Percentiles rank a stretch among this genome's conserved stretches.
phyloP scores from a whole-genome alignment of 148 eudicot species.

The Agrostemma githago region DNA sequence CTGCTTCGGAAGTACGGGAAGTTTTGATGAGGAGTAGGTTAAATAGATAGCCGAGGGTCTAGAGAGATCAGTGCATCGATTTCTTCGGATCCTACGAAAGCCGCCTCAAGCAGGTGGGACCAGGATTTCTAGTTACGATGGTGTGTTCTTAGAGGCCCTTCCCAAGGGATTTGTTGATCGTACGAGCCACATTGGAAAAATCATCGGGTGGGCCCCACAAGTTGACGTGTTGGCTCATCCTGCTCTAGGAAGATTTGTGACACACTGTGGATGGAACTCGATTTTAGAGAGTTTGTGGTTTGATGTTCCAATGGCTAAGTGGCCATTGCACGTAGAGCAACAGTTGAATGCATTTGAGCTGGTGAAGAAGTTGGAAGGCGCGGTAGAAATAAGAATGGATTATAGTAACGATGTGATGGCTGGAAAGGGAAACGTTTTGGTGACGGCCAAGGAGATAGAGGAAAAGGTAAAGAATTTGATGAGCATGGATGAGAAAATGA shows the following conservation, averaged over 20 bases:
- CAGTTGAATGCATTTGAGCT: conserved; percentile 1
- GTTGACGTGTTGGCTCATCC: background rate
- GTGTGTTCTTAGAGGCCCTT: conserved; percentile 14
- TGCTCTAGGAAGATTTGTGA: conserved; percentile 2
- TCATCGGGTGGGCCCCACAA: conserved; percentile 15
- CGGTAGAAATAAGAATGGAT: conserved; percentile 3
- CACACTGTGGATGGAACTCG: conserved; percentile 14
- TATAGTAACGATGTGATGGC: background rate
- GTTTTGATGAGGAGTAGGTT: conserved; percentile 33
- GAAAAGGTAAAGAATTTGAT: background rate
- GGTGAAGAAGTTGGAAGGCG: background rate
- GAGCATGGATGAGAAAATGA: background rate
- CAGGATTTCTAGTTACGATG: background rate
- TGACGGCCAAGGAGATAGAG: conserved; percentile 3
- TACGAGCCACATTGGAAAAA: background rate
- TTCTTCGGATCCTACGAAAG: conserved; percentile 31
- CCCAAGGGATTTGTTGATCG: conserved; percentile 3
- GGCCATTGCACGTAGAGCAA: conserved; percentile 6
- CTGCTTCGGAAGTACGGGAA: conserved; percentile 56
- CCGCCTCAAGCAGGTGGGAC: background rate
- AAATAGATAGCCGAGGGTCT: conserved; percentile 46
- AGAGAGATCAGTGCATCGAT: conserved; percentile 34
- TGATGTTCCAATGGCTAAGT: conserved; percentile 3
- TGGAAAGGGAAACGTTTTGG: background rate
- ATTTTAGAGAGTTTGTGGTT: conserved; percentile 12